phyloP scores from a whole-genome alignment of 2,329 filamentous ascomycete genomes.

The Xylaria sp. region DNA sequence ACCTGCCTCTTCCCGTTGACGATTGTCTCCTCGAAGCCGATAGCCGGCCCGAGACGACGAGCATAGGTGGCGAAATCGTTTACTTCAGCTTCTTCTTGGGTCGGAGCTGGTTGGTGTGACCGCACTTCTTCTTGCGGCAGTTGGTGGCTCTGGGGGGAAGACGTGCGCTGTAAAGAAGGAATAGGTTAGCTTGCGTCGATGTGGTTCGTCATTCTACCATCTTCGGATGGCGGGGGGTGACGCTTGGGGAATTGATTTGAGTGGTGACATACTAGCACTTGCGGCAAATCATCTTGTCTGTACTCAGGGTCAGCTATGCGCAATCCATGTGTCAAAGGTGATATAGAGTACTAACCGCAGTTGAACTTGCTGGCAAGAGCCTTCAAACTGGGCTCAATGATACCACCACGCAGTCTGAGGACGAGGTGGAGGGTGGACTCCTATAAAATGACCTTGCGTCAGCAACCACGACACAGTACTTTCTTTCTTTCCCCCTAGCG shows the following conservation, averaged over 20 bases:
- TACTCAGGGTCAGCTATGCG: conserved; percentile 21
- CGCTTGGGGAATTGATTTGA: too few species aligned
- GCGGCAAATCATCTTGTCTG: conserved; percentile 97
- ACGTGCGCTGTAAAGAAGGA: conserved; percentile 32
- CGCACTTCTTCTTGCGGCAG: conserved; percentile 99
- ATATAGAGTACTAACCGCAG: conserved; percentile 69
- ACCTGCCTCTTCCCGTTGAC: conserved; percentile 24
- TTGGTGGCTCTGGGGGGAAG: conserved; percentile 79
- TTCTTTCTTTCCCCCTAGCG: background rate
- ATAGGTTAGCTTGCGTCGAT: conserved; percentile 13
- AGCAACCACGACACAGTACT: background rate
- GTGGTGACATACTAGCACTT: conserved; percentile 91
- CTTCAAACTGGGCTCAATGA: conserved; percentile 99
- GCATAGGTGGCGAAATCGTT: conserved; percentile 35
- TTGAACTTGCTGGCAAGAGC: conserved; percentile 99
- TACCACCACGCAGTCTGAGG: conserved; percentile 98
- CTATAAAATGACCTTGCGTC: conserved; percentile 56
- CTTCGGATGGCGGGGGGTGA: background rate
- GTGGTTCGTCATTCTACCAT: background rate
- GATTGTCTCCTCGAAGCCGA: conserved; percentile 26
- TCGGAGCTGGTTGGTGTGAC: conserved; percentile 99
- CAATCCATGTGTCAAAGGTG: background rate
- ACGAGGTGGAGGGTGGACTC: conserved; percentile 99
- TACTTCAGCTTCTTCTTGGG: conserved; percentile 93
- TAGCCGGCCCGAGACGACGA: conserved; percentile 7